These are phyloP conservation scores for Chytriomyces hyalinus DNA, from an alignment of 192 early-diverging fungal species.

Conservation along the genomic window DNA sequence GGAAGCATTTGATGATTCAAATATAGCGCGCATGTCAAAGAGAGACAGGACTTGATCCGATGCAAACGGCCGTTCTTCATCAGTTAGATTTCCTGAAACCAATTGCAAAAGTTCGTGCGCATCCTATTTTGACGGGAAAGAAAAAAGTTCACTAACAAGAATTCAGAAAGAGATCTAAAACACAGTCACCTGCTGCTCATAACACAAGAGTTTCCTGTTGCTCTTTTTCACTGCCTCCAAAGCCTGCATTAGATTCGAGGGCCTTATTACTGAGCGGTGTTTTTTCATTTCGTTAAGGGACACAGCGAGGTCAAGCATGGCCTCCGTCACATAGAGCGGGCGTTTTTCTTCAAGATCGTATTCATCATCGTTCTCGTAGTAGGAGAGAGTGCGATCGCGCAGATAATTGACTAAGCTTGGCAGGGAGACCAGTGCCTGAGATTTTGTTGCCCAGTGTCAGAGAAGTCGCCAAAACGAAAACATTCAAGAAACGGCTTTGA, in stretches of 20 bases:
- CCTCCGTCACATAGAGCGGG: slow-evolving; percentile 31
- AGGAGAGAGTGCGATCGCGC: slow-evolving; percentile 22
- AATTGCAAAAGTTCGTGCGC: slow-evolving; percentile 89
- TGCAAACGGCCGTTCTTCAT: slow-evolving; percentile 56
- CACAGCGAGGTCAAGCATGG: slow-evolving; percentile 33
- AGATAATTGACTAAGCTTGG: slow-evolving; percentile 46
- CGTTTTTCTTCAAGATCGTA: slow-evolving; percentile 3
- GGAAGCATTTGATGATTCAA: background rate
- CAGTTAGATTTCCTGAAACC: slow-evolving; percentile 71
- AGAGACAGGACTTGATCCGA: slow-evolving; percentile 5
- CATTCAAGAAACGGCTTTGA: background rate
- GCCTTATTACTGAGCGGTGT: slow-evolving; percentile 23
- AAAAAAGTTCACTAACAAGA: background rate
- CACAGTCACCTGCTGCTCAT: slow-evolving; percentile 44
- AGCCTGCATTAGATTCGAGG: slow-evolving; percentile 38
- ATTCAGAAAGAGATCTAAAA: slow-evolving; percentile 1
- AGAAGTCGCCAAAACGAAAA: background rate
- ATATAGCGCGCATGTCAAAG: background rate
- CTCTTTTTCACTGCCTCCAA: slow-evolving; percentile 38
- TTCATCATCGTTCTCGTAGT: slow-evolving; percentile 8
- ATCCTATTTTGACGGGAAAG: slow-evolving; percentile 60
- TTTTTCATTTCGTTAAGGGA: slow-evolving; percentile 33
- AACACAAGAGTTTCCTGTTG: slow-evolving; percentile 47
- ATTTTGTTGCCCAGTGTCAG: background rate
- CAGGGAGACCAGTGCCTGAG: slow-evolving; percentile 45